Evolutionary conservation across 2,329 filamentous ascomycete genomes (phyloP).

Genomic region (Aspergillus sp.): DNA sequence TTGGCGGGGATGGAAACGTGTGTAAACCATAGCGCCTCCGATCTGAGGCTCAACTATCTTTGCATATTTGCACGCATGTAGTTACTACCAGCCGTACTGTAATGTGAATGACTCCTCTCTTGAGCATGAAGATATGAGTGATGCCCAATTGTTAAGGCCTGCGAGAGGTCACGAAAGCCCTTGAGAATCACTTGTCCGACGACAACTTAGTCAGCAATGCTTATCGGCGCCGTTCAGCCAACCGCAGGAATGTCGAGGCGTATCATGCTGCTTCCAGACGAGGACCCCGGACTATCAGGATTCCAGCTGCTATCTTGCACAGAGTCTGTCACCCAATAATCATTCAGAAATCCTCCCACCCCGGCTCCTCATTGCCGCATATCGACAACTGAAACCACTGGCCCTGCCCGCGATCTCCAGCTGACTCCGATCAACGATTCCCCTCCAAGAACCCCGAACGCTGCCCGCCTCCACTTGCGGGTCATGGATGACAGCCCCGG

Average conservation of each 20-base stretch:
- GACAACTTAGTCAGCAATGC: background rate
- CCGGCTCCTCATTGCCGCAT: background rate
- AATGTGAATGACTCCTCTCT: too few relatives aligned
- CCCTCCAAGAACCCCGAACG: background rate
- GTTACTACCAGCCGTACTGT: too few relatives aligned
- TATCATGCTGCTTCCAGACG: background rate
- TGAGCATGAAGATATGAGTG: too few relatives aligned
- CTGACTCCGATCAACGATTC: background rate
- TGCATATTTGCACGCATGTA: too few relatives aligned
- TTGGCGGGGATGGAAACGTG: too few relatives aligned
- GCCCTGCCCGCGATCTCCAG: background rate
- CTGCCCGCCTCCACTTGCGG: slow-evolving; percentile 18
- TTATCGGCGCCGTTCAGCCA: background rate
- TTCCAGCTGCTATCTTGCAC: background rate
- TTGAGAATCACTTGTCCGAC: too few relatives aligned
- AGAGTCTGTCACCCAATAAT: background rate
- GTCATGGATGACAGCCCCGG: slow-evolving; percentile 11
- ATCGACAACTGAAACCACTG: background rate
- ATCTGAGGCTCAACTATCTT: too few relatives aligned
- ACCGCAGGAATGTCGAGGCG: background rate
- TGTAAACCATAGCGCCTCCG: too few relatives aligned
- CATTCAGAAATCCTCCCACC: background rate
- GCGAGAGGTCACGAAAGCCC: too few relatives aligned
- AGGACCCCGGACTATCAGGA: background rate
- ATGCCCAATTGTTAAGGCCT: too few relatives aligned